phyloP scores from a whole-genome alignment of 1,139 yeast species.

The Geotrichum restrictum region DNA sequence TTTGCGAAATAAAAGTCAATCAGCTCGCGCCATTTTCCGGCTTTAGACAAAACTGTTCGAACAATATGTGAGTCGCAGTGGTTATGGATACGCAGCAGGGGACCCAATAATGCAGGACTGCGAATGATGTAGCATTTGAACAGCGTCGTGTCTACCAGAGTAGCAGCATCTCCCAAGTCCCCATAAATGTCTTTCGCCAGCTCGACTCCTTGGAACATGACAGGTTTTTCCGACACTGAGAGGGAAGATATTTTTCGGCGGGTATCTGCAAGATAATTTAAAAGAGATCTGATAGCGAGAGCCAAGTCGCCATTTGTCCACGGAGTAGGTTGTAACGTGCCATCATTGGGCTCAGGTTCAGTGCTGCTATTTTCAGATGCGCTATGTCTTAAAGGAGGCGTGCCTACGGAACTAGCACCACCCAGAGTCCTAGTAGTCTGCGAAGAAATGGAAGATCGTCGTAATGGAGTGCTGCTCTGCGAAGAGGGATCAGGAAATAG shows the following conservation, averaged over 20 bases:
- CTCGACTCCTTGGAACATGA: background rate
- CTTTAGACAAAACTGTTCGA: conserved; percentile 43
- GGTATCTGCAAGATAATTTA: conserved; percentile 53
- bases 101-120: conserved; percentile 73
- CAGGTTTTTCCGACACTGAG: conserved; percentile 2
- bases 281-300: conserved; percentile 49
- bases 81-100: conserved; percentile 72
- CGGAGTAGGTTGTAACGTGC: conserved; percentile 19
- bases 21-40: conserved; percentile 59
- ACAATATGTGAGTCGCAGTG: conserved; percentile 43
- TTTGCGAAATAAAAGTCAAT: conserved; percentile 74
- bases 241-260: conserved; percentile 40
- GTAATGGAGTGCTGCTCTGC: conserved; percentile 16
- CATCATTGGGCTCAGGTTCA: conserved; percentile 1
- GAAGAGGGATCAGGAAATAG: conserved; percentile 12
- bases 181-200: conserved; percentile 6
- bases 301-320: conserved; percentile 29
- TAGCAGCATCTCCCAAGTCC: conserved; percentile 39
- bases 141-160: conserved; percentile 70
- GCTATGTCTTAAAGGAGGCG: background rate
- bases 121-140: conserved; percentile 68
- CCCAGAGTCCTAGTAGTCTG: conserved; percentile 5
- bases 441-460: conserved; percentile 7
- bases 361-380: background rate
- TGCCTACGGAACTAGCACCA: background rate